phyloP scores from a whole-genome alignment of 75 land plant species.

The Cupressus sempervirens region DNA sequence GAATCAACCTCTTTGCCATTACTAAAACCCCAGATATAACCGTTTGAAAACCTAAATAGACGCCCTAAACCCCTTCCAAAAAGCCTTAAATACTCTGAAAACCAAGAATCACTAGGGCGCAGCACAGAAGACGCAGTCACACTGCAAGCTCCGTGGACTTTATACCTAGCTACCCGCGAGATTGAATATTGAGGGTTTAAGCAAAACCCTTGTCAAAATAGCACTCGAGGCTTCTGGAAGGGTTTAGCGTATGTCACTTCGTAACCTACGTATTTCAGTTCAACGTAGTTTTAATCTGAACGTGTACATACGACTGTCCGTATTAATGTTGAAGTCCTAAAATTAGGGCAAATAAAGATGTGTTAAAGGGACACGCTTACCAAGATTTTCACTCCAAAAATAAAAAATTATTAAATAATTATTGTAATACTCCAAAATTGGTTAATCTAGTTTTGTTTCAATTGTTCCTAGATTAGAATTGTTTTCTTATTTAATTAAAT shows the following conservation, averaged over 20 bases:
- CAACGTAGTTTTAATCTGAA: background rate
- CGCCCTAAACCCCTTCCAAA: background rate
- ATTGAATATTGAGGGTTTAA: background rate
- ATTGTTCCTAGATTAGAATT: too few species aligned
- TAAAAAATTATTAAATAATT: too few species aligned
- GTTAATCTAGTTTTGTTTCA: too few species aligned
- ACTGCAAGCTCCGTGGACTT: too few species aligned
- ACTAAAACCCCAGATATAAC: background rate
- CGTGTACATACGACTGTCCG: background rate
- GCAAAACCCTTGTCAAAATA: background rate
- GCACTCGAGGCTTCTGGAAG: background rate
- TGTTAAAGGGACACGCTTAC: too few species aligned
- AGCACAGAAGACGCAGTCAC: too few species aligned
- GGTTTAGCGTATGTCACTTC: background rate
- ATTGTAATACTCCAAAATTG: too few species aligned
- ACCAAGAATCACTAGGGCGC: background rate
- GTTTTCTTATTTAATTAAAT: too few species aligned
- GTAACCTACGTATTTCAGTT: background rate
- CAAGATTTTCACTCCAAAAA: too few species aligned
- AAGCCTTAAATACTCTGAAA: background rate
- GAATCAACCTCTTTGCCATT: slow-evolving; percentile 74
- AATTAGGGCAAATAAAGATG: too few species aligned
- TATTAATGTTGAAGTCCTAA: too few species aligned
- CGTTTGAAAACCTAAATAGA: background rate
- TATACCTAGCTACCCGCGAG: too few species aligned